These are phyloP conservation scores for Tylopilus subfusipes DNA, from an alignment of 768 basidiomycete species.

Conservation along the genomic window DNA sequence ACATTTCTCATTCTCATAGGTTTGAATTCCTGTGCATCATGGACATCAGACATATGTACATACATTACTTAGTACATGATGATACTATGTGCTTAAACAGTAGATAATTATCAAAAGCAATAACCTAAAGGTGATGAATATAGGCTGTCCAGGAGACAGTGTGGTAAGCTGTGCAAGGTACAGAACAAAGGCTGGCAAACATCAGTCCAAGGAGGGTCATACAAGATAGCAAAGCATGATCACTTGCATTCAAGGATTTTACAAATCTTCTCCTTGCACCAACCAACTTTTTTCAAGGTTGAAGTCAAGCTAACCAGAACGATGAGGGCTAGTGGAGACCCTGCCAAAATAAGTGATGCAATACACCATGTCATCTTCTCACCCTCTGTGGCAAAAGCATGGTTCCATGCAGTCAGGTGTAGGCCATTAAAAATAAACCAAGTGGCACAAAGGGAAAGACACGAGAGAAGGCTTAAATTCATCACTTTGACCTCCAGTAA, in stretches of 20 bases:
- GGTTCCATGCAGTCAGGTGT: not conserved
- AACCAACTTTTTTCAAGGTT: too few species aligned
- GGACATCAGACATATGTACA: too few species aligned
- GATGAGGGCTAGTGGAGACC: not conserved
- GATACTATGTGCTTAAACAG: too few species aligned
- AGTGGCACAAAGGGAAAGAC: not conserved
- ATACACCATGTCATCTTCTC: not conserved
- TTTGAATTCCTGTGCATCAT: too few species aligned
- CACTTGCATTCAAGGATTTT: too few species aligned
- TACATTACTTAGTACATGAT: too few species aligned
- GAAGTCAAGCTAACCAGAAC: not conserved
- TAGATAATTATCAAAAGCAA: too few species aligned
- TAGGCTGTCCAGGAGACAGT: not conserved
- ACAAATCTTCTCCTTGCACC: too few species aligned
- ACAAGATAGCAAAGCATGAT: not conserved
- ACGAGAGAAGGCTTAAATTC: too few species aligned
- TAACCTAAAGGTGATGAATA: not conserved
- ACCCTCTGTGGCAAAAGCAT: not conserved
- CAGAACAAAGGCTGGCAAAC: not conserved
- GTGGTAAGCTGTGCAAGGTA: conserved; percentile 1
- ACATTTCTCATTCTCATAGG: too few species aligned
- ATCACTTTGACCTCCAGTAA: too few species aligned
- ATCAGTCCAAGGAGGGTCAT: not conserved
- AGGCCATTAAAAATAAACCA: not conserved
- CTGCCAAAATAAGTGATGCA: not conserved